Conservation (phyloP, 2,329 filamentous ascomycete species). For the Talaromyces amestolkiae region DNA sequence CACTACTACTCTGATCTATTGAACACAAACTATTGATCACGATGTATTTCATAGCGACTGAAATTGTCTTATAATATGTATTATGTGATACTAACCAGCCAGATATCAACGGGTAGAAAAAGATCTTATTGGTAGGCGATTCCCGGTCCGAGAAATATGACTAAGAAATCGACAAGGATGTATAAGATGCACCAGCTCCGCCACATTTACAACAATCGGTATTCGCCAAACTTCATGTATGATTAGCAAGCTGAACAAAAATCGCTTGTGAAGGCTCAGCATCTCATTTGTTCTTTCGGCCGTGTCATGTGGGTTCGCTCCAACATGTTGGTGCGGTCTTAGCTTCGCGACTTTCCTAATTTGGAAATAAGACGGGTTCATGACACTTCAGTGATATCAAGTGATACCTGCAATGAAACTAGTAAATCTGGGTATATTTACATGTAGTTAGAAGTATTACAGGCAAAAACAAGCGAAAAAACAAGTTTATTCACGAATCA, state of each 20-base stretch:
- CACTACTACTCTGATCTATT: not conserved
- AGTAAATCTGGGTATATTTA: not conserved
- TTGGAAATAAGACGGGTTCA: not conserved
- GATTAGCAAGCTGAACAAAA: not conserved
- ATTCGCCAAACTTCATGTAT: not conserved
- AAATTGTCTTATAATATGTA: not conserved
- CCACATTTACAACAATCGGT: not conserved
- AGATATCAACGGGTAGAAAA: not conserved
- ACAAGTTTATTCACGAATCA: constrained; percentile 53
- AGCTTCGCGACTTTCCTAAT: not conserved
- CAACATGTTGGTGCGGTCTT: not conserved
- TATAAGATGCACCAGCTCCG: not conserved
- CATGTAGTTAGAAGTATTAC: not conserved
- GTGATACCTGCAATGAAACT: not conserved
- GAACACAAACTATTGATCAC: not conserved
- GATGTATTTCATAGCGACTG: not conserved
- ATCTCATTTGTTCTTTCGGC: not conserved
- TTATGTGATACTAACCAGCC: not conserved
- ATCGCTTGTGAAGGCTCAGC: not conserved
- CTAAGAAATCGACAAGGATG: not conserved
- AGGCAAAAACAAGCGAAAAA: not conserved
- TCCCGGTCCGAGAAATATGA: not conserved
- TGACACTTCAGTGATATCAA: not conserved
- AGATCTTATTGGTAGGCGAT: not conserved
- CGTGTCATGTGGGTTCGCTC: not conserved